These are phyloP conservation scores for Viola odorata DNA, from an alignment of 345 rosid genomes.

Conservation along the genomic window DNA sequence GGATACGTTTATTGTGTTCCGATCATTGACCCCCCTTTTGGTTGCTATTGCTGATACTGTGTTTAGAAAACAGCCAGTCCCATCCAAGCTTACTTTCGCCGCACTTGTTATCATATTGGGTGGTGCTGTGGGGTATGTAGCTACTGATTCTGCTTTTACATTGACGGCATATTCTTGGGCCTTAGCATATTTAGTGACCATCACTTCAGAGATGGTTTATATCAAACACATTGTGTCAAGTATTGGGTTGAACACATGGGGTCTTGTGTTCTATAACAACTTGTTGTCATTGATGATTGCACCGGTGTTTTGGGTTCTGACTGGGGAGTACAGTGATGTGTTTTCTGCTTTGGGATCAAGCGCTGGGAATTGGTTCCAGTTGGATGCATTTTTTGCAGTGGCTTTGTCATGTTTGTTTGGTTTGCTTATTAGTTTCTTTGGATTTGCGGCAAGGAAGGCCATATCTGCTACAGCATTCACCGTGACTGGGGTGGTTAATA, in stretches of 20 bases:
- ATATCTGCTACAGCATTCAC: constrained; percentile 96
- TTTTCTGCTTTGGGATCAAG: constrained; percentile 50
- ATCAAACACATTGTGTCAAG: constrained; percentile 93
- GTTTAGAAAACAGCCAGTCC: constrained; percentile 77
- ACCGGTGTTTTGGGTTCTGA: constrained; percentile 82
- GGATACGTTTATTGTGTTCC: constrained; percentile 86
- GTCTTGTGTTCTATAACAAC: constrained; percentile 84
- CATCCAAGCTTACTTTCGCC: constrained; percentile 67
- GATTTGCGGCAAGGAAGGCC: constrained; percentile 87
- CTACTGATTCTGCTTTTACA: constrained; percentile 78
- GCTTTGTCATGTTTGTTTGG: constrained; percentile 88
- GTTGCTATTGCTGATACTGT: constrained; percentile 85
- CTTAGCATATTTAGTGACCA: constrained; percentile 76
- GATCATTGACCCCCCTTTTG: constrained; percentile 89
- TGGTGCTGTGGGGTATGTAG: constrained; percentile 93
- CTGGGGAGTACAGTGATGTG: constrained; percentile 71
- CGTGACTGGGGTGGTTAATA: constrained; percentile 95
- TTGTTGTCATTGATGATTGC: constrained; percentile 83
- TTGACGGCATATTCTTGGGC: constrained; percentile 96
- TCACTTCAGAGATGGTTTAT: constrained; percentile 94
- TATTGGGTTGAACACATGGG: constrained; percentile 97
- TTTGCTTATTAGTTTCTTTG: constrained; percentile 87
- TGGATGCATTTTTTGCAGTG: constrained; percentile 58
- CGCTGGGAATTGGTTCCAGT: constrained; percentile 51
- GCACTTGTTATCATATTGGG: constrained; percentile 65